Conservation (phyloP, 179 eudicot species). For the Silene vulgaris region DNA sequence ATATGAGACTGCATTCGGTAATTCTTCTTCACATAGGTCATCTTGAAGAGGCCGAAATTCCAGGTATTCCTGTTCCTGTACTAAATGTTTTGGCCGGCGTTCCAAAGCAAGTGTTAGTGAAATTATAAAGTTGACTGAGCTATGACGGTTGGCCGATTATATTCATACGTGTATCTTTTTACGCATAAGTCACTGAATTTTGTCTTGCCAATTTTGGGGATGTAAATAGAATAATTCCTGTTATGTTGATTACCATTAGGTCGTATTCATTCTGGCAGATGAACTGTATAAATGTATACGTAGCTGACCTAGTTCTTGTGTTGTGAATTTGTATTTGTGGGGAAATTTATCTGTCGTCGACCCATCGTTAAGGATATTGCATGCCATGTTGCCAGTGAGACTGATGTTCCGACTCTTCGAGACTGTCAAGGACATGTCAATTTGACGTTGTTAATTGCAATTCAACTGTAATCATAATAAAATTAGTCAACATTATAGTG, state of each 20-base stretch:
- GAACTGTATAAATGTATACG: background rate
- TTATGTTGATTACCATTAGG: background rate
- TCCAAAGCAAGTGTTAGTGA: no score
- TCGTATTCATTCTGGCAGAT: background rate
- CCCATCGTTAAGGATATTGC: background rate
- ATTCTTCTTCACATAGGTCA: background rate
- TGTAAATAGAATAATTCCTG: slow-evolving; percentile 15
- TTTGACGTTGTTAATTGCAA: background rate
- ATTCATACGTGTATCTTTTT: background rate
- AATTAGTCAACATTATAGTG: background rate
- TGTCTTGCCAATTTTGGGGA: background rate
- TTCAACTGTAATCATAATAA: background rate
- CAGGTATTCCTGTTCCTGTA: background rate
- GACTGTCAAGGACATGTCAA: background rate
- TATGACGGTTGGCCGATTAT: background rate
- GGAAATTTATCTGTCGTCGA: no score
- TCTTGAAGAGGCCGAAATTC: background rate
- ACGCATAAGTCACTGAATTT: background rate
- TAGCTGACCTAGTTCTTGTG: background rate
- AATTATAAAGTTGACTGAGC: background rate
- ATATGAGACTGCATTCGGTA: background rate
- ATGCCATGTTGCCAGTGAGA: background rate
- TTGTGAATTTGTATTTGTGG: background rate
- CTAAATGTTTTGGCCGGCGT: background rate
- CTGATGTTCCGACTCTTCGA: background rate